Percentiles rank a stretch among this genome's conserved stretches.
Conservation (phyloP, 305 asterid genomes). For the Fraxinus velutina region DNA sequence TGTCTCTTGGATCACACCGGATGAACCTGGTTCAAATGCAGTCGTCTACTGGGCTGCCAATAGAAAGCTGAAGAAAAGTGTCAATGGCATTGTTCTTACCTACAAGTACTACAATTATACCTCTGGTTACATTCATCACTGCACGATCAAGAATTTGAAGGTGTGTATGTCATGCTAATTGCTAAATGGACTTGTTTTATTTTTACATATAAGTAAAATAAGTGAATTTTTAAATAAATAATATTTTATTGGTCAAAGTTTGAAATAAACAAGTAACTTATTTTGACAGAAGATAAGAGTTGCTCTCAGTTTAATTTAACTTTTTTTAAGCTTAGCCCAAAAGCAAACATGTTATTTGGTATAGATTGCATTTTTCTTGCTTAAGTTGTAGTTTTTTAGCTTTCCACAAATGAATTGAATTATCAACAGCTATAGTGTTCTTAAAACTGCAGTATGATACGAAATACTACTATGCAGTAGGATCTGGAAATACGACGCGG, state of each 20-base stretch:
- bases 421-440: not conserved
- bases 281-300: not conserved
- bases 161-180: conserved; percentile 22
- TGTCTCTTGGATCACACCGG: conserved; percentile 58
- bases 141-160: conserved; percentile 47
- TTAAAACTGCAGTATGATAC: conserved; percentile 45
- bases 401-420: not conserved
- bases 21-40: conserved; percentile 45
- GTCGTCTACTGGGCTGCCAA: conserved; percentile 49
- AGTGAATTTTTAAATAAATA: not conserved
- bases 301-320: not conserved
- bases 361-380: not conserved
- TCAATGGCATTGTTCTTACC: conserved; percentile 29
- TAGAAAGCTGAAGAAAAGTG: conserved; percentile 25
- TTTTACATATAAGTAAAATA: not conserved
- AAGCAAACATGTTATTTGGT: not conserved
- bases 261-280: not conserved
- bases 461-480: conserved; percentile 57
- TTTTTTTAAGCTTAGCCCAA: not conserved
- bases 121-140: conserved; percentile 69
- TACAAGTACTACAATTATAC: conserved; percentile 55
- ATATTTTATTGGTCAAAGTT: not conserved
- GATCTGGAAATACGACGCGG: conserved; percentile 36
- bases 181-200: not conserved
- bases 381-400: not conserved